Evolutionary conservation across 1,139 yeast genomes (phyloP).

Genomic region (Taiozyma sp.): DNA sequence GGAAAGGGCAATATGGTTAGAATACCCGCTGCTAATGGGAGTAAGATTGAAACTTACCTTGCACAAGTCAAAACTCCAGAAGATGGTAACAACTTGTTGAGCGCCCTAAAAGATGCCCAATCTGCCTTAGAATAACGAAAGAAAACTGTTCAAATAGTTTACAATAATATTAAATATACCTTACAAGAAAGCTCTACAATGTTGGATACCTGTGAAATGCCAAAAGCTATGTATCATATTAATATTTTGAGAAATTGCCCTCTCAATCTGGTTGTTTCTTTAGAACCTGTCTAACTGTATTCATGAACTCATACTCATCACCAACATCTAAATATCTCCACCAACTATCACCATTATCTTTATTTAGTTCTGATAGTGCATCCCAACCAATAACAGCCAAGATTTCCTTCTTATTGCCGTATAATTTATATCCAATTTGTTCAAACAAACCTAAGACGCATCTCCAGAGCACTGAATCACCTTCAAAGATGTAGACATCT

Average conservation of each 20-base stretch:
- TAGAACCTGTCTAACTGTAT: slow-evolving; percentile 33
- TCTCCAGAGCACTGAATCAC: slow-evolving; percentile 46
- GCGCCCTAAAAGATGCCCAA: slow-evolving; percentile 40
- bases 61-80: slow-evolving; percentile 66
- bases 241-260: not conserved
- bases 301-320: slow-evolving; percentile 44
- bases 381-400: slow-evolving; percentile 31
- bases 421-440: slow-evolving; percentile 46
- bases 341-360: slow-evolving; percentile 7
- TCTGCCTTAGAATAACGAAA: not conserved
- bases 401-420: slow-evolving; percentile 45
- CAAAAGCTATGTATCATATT: too few species aligned
- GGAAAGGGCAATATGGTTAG: slow-evolving; percentile 52
- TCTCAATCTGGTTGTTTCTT: slow-evolving; percentile 10
- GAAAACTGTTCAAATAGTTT: not conserved
- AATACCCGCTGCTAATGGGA: slow-evolving; percentile 49
- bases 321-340: slow-evolving; percentile 41
- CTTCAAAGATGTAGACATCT: slow-evolving; percentile 61
- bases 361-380: slow-evolving; percentile 20
- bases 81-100: slow-evolving; percentile 64
- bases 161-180: not conserved
- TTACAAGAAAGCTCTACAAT: not conserved
- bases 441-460: slow-evolving; percentile 45
- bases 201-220: not conserved
- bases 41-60: slow-evolving; percentile 54